Base-by-base conservation (phyloP, 1,284 basidiomycete genomes). In the Cryptococcus maquisensis region DNA sequence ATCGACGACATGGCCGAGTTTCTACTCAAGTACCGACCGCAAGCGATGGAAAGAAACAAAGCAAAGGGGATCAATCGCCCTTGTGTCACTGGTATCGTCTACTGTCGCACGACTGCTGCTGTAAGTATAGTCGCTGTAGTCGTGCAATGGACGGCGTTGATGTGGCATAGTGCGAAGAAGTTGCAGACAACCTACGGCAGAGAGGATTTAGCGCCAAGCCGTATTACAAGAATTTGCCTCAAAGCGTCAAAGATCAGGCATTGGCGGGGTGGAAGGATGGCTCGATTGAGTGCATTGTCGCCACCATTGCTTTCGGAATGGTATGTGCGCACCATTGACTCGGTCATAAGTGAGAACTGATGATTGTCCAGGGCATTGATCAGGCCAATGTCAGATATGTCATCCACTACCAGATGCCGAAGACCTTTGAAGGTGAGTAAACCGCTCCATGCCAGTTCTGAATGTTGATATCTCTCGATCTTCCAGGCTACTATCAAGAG, bases 401-500 rank as follows among this genome's bases (percentile, higher is more conserved):
- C 38, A 52, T 73, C 0, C 69, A 75, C 49, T 72, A 68, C 84
- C 88, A 93, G 70, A 72, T 90, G 43, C 87, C 88, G 0, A 88
- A 86, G 69, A 88, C 86, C 53, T 84, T 91, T 57, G 89, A 91
- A 81, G 88, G 88, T 84, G 48, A 61, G 61, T 50, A 6, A 2
- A 36, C 7, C 20, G 10, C n/a, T 41, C 6, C 47, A 18, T n/a
- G 15, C 21, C 18, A 13, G 15, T 50, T 20, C 48, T 53, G 5
- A 53, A 38, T 2, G 46, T 55, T 36, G 18, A 35, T 21, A 44
- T 21, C 21, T 46, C 24, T 24, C 40, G n/a, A n/a, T n/a, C n/a
- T n/a, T n/a, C 9, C 51, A 89, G 89, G 87, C 0, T 93, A 86
- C 73, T 93, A 93, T 68, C 90, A 93, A 69, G 90, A 93, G 71